phyloP scores from a whole-genome alignment of 2,329 filamentous ascomycete species.

The Sphaceloma murrayae region DNA sequence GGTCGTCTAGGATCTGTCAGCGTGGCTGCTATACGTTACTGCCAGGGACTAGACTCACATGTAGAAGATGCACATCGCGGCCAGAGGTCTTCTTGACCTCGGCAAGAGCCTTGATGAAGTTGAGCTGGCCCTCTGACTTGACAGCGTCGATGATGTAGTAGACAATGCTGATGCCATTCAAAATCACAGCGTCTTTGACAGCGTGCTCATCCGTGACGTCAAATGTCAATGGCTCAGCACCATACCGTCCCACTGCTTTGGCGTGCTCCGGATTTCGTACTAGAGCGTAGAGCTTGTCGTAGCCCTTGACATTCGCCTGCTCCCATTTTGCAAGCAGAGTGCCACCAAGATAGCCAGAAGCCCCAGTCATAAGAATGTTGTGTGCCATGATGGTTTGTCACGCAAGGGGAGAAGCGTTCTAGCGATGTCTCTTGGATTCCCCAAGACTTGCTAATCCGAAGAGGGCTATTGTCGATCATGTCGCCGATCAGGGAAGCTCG shows the following conservation, averaged over 20 bases:
- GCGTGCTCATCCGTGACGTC: conserved; percentile 31
- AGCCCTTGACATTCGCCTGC: conserved; percentile 32
- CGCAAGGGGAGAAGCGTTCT: too few relatives aligned
- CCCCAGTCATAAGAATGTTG: conserved; percentile 44
- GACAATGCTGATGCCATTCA: conserved; percentile 40
- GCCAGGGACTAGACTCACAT: conserved; percentile 26
- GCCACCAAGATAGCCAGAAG: conserved; percentile 46
- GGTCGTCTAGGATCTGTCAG: conserved; percentile 28
- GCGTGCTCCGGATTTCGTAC: conserved; percentile 41
- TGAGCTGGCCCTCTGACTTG: conserved; percentile 26
- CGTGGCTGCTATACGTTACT: too few relatives aligned
- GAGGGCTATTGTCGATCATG: not conserved
- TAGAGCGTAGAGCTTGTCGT: conserved; percentile 39
- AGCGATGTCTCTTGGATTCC: too few relatives aligned
- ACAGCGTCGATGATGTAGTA: conserved; percentile 41
- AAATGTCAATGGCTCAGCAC: conserved; percentile 36
- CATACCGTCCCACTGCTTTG: conserved; percentile 36
- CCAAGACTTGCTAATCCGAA: conserved; percentile 6
- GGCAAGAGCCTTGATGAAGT: conserved; percentile 40
- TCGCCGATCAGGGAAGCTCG: conserved; percentile 1
- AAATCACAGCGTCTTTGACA: conserved; percentile 32
- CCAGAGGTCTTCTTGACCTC: conserved; percentile 36
- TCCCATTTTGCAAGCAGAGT: conserved; percentile 37
- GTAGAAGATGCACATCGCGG: conserved; percentile 41
- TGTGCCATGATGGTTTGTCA: conserved; percentile 23